Percentiles rank a stretch among this genome's conserved stretches.
Evolutionary conservation across 1,284 basidiomycete genomes (phyloP).

Genomic region (Ustilago loliicola): DNA sequence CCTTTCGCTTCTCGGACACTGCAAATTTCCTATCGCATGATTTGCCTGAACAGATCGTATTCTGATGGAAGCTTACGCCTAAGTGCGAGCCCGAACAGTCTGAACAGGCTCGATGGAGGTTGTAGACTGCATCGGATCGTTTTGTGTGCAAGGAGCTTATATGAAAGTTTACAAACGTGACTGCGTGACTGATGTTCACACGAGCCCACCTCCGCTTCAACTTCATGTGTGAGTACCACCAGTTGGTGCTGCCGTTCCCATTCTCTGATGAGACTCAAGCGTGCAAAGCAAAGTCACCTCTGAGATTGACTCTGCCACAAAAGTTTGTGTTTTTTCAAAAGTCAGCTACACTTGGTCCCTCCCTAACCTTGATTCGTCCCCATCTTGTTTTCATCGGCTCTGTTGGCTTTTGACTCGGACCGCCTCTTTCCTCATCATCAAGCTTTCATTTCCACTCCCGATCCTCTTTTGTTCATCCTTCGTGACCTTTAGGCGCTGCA

Average conservation of each 20-base stretch:
- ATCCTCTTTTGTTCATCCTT: slow-evolving; percentile 2
- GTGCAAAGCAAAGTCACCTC: neutral
- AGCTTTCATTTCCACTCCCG: neutral
- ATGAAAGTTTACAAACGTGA: slow-evolving; percentile 3
- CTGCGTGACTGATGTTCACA: slow-evolving; percentile 1
- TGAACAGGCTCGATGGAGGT: too few relatives aligned
- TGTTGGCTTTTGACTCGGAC: neutral
- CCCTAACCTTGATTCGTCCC: neutral
- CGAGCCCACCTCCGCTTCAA: slow-evolving; percentile 2
- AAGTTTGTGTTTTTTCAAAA: neutral
- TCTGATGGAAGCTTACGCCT: neutral
- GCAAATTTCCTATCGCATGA: neutral
- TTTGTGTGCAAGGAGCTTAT: neutral
- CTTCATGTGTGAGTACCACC: neutral
- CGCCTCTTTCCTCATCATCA: slow-evolving; percentile 1
- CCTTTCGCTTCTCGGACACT: neutral
- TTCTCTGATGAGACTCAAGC: neutral
- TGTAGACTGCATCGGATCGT: neutral
- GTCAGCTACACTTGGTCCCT: slow-evolving; percentile 1
- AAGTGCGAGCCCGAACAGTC: neutral
- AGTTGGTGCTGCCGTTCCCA: neutral
- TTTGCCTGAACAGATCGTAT: neutral
- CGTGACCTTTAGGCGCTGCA: neutral
- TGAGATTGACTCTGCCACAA: neutral
- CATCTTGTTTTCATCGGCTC: neutral